A percentile compares a stretch with the other conserved stretches of the same genome.
phyloP scores from a whole-genome alignment of 1,284 basidiomycete genomes.

The Microbotryum silenes-acaulis region DNA sequence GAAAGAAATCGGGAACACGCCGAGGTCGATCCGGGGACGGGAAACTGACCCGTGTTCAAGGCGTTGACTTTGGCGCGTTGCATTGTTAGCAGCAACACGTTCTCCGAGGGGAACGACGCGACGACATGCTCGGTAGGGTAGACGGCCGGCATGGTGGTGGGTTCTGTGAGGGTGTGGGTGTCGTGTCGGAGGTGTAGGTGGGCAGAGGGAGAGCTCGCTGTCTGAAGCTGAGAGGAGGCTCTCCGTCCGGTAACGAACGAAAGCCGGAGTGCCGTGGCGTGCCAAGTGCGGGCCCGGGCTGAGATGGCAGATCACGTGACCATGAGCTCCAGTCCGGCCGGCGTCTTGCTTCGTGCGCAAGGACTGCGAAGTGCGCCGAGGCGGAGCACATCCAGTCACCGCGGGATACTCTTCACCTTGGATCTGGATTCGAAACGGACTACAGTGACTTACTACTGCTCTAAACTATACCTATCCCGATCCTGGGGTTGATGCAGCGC shows the following conservation, averaged over 20 bases:
- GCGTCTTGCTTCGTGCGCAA: too few relatives aligned
- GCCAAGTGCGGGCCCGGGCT: too few relatives aligned
- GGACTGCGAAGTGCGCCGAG: background rate
- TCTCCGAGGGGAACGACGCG: conserved; percentile 13
- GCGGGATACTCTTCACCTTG: too few relatives aligned
- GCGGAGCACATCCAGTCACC: too few relatives aligned
- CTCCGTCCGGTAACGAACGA: background rate
- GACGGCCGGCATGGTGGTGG: background rate
- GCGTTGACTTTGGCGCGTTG: conserved; percentile 59
- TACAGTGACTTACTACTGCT: too few relatives aligned
- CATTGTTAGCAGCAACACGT: conserved; percentile 30
- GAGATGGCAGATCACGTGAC: background rate
- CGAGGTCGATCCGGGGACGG: background rate
- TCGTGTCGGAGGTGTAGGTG: background rate
- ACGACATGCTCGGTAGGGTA: conserved; percentile 12
- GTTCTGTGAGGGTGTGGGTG: background rate
- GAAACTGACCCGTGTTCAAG: conserved; percentile 52
- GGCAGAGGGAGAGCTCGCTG: background rate
- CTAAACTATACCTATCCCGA: too few relatives aligned
- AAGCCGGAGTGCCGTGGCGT: background rate
- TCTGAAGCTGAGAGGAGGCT: background rate
- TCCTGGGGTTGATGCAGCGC: too few relatives aligned
- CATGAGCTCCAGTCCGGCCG: background rate
- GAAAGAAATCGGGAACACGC: too few relatives aligned
- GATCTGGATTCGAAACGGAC: too few relatives aligned